Evolutionary conservation across 768 basidiomycete species (phyloP).

Genomic region (Grammothele lineata): DNA sequence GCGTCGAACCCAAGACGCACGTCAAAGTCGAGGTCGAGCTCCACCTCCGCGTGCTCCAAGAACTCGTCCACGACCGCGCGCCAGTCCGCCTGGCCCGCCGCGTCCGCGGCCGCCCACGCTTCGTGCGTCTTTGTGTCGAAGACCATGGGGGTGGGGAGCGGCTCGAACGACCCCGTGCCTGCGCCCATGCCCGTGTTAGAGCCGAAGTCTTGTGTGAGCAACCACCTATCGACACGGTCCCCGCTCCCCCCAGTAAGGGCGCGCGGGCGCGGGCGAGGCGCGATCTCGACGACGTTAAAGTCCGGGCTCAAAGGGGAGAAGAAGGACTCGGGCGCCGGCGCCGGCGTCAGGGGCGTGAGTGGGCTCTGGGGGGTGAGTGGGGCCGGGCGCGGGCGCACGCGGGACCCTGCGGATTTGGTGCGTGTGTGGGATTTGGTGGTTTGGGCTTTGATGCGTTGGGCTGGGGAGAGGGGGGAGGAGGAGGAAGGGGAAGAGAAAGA

Average conservation of each 20-base stretch:
- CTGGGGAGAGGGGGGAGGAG: too few species aligned
- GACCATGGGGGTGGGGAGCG: constrained; percentile 10
- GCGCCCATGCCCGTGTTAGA: too few species aligned
- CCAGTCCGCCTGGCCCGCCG: constrained; percentile 13
- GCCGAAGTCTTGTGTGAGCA: too few species aligned
- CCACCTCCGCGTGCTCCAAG: constrained; percentile 9
- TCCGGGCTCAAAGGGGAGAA: constrained; percentile 7
- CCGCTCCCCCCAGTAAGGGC: not conserved
- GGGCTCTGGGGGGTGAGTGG: constrained; percentile 4
- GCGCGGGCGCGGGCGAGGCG: too few species aligned
- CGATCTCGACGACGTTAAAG: not conserved
- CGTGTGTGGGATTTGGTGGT: too few species aligned
- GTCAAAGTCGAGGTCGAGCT: constrained; percentile 4
- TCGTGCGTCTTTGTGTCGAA: constrained; percentile 11
- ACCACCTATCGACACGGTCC: constrained; percentile 17
- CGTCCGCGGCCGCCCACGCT: constrained; percentile 6
- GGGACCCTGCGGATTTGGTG: too few species aligned
- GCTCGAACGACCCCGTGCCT: constrained; percentile 9
- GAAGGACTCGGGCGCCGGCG: not conserved
- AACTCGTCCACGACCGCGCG: constrained; percentile 13
- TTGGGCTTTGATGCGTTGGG: too few species aligned
- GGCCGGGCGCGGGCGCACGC: not conserved
- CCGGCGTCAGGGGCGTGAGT: not conserved
- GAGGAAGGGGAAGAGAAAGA: too few species aligned
- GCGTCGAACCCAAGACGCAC: too few species aligned